Conservation (phyloP, 2,329 filamentous ascomycete genomes). For the Penicillium griseofulvum region DNA sequence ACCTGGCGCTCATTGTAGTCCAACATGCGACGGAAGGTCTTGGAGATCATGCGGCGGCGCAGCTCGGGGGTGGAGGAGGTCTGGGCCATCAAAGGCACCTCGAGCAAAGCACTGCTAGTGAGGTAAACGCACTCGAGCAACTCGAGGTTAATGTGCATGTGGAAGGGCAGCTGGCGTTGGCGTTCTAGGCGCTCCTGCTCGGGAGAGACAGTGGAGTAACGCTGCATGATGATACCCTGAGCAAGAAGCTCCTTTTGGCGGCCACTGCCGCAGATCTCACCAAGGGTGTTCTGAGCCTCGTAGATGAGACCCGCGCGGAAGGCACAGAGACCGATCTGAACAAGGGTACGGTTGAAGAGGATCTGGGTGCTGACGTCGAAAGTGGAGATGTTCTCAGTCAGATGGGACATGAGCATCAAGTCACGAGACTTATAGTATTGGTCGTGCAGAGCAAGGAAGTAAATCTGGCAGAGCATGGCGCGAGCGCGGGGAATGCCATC, state of each 20-base stretch:
- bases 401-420: constrained; percentile 99
- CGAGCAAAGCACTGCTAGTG: constrained; percentile 97
- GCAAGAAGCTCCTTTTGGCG: constrained; percentile 97
- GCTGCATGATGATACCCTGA: constrained; percentile 97
- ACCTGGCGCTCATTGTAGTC: constrained; percentile 99
- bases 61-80: constrained; percentile 95
- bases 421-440: constrained; percentile 97
- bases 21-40: constrained; percentile 98
- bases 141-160: constrained; percentile 99
- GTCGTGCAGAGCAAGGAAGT: constrained; percentile 95
- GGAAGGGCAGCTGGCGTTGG: constrained; percentile 96
- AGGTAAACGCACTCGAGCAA: constrained; percentile 97
- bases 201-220: constrained; percentile 91
- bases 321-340: constrained; percentile 95
- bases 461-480: constrained; percentile 97
- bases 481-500: constrained; percentile 94
- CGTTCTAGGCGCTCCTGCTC: constrained; percentile 97
- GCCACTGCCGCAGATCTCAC: constrained; percentile 96
- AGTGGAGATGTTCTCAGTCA: constrained; percentile 94
- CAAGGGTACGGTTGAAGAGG: constrained; percentile 95
- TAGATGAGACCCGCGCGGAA: constrained; percentile 97
- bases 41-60: constrained; percentile 97
- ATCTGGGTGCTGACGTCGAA: constrained; percentile 98
- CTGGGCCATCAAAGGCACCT: constrained; percentile 95
- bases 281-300: constrained; percentile 94